A percentile compares a stretch with the other conserved stretches of the same genome.
Evolutionary conservation across 306 rosid species (phyloP).

Genomic region (Rubus parviflorus): DNA sequence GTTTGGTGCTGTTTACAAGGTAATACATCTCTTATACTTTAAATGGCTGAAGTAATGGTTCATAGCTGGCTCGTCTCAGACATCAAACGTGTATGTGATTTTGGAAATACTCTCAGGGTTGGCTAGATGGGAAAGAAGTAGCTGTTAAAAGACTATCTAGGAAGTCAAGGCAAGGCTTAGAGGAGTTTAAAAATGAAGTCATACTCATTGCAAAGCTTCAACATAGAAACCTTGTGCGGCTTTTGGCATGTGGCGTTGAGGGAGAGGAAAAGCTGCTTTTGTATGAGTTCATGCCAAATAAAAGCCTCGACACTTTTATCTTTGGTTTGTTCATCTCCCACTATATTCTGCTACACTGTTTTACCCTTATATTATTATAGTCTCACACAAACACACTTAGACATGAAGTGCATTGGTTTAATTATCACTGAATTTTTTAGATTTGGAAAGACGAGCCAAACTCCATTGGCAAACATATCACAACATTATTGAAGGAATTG

Average conservation of each 20-base stretch:
- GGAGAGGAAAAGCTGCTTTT: slow-evolving; percentile 56
- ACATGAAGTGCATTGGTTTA: background rate
- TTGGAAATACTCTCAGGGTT: slow-evolving; percentile 44
- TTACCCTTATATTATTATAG: background rate
- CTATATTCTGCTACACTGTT: background rate
- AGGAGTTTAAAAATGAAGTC: slow-evolving; percentile 65
- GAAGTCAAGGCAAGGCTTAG: slow-evolving; percentile 64
- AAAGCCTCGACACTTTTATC: slow-evolving; percentile 56
- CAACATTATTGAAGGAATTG: slow-evolving; percentile 46
- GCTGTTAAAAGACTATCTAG: slow-evolving; percentile 62
- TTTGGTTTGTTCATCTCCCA: slow-evolving; percentile 42
- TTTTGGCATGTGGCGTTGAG: slow-evolving; percentile 56
- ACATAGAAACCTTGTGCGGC: slow-evolving; percentile 60
- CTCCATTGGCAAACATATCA: slow-evolving; percentile 45
- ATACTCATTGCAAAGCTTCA: slow-evolving; percentile 60
- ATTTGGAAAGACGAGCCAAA: slow-evolving; percentile 32
- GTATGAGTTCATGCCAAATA: slow-evolving; percentile 65
- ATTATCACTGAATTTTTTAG: slow-evolving; percentile 23
- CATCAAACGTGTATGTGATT: background rate
- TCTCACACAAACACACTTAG: background rate
- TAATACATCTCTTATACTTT: slow-evolving; percentile 8
- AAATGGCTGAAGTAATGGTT: background rate
- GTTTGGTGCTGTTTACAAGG: slow-evolving; percentile 57
- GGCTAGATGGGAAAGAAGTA: slow-evolving; percentile 51
- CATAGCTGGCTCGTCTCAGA: background rate